Conservation (phyloP, 345 rosid genomes). For the Ailanthus altissimus region DNA sequence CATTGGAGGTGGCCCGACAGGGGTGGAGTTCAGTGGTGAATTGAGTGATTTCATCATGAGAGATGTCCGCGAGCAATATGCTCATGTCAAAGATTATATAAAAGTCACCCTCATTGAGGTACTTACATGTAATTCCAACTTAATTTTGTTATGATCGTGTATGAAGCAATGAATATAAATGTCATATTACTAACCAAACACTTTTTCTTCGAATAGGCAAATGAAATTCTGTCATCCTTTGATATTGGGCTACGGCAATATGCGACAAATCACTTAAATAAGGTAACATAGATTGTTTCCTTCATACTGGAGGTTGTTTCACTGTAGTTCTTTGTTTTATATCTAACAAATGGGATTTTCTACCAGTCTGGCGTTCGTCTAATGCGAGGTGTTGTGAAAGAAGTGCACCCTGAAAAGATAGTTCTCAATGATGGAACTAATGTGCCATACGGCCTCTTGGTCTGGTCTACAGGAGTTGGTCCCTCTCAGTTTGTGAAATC, state of each 20-base stretch:
- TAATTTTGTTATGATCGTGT: neutral
- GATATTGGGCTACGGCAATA: constrained; percentile 66
- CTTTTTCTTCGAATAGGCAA: constrained; percentile 54
- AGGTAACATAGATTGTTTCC: constrained; percentile 36
- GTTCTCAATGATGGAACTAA: constrained; percentile 57
- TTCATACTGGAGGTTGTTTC: neutral
- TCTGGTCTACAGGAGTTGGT: constrained; percentile 97
- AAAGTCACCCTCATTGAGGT: constrained; percentile 95
- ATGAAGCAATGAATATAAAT: neutral
- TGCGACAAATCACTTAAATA: constrained; percentile 64
- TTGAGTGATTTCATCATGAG: constrained; percentile 90
- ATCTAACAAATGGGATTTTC: constrained; percentile 20
- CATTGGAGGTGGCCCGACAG: constrained; percentile 96
- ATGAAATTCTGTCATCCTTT: constrained; percentile 76
- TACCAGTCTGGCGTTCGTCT: constrained; percentile 53
- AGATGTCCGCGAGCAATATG: constrained; percentile 72
- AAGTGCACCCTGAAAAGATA: constrained; percentile 52
- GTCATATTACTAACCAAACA: neutral
- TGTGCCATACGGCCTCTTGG: constrained; percentile 82
- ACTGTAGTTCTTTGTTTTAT: neutral
- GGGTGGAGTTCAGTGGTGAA: constrained; percentile 97
- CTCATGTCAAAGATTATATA: constrained; percentile 74
- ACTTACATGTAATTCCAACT: constrained; percentile 5
- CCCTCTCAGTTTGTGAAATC: constrained; percentile 65
- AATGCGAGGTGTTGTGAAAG: constrained; percentile 58